These are phyloP conservation scores for Aureobasidium mangrovei DNA, from an alignment of 2,329 filamentous ascomycete species.

Conservation along the genomic window DNA sequence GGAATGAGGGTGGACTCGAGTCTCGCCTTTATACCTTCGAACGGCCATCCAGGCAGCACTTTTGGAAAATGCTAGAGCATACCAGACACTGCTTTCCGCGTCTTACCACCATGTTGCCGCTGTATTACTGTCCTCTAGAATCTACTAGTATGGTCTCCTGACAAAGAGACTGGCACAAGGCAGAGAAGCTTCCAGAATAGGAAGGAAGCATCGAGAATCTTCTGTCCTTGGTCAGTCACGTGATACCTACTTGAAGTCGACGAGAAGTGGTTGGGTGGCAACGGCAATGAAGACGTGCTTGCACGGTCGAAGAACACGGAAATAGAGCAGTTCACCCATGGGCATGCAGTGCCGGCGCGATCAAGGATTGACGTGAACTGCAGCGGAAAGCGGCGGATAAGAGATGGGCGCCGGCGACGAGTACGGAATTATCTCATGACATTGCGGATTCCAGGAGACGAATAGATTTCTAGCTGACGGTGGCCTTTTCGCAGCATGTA, in stretches of 20 bases:
- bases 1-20: background rate
- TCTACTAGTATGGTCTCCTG: slow-evolving; percentile 3
- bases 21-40: slow-evolving; percentile 9
- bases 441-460: slow-evolving; percentile 71
- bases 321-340: too few relatives aligned
- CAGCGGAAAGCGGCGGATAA: too few relatives aligned
- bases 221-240: background rate
- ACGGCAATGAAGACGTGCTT: too few relatives aligned
- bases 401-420: too few relatives aligned
- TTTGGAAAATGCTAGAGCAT: background rate
- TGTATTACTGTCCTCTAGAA: slow-evolving; percentile 4
- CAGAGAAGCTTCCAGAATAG: slow-evolving; percentile 31
- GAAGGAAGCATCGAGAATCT: slow-evolving; percentile 14
- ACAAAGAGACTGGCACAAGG: slow-evolving; percentile 20
- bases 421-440: slow-evolving; percentile 34
- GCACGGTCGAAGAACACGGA: too few relatives aligned
- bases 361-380: too few relatives aligned
- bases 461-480: slow-evolving; percentile 73
- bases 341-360: too few relatives aligned
- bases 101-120: background rate
- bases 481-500: slow-evolving; percentile 74
- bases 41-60: background rate
- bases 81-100: background rate
- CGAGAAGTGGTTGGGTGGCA: background rate
- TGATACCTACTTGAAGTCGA: background rate